Percentiles rank a stretch among this genome's conserved stretches.
These are phyloP conservation scores for Trichocomaceae sp. DNA, from an alignment of 2,329 filamentous ascomycete species.

Conservation along the genomic window DNA sequence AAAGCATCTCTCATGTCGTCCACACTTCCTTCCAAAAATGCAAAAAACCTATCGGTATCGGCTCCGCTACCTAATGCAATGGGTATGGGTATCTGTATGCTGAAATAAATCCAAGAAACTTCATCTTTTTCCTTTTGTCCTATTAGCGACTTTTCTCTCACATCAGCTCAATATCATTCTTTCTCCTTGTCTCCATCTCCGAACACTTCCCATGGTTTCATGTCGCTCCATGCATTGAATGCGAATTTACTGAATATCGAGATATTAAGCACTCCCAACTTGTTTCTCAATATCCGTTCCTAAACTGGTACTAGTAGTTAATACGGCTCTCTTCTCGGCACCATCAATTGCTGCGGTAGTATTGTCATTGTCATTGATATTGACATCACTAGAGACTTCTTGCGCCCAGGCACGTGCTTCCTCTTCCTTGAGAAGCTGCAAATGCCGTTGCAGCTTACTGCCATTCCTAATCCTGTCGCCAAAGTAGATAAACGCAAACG, in stretches of 20 bases:
- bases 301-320: background rate
- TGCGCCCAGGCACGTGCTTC: constrained; percentile 21
- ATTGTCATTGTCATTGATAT: background rate
- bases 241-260: background rate
- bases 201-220: no score
- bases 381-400: background rate
- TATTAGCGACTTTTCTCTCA: background rate
- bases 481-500: constrained; percentile 39
- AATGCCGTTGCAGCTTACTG: constrained; percentile 38
- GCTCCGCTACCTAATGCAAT: background rate
- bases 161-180: background rate
- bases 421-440: constrained; percentile 30
- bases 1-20: background rate
- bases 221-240: background rate
- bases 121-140: background rate
- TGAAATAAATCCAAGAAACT: background rate
- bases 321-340: background rate
- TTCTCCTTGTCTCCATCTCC: background rate
- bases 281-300: background rate
- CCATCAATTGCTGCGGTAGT: background rate
- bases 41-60: background rate
- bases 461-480: constrained; percentile 34
- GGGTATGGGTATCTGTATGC: background rate
- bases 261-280: background rate
- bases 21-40: background rate